These are phyloP conservation scores for Trichoderma asperelloides DNA, from an alignment of 495 filamentous ascomycete species.

Conservation along the genomic window DNA sequence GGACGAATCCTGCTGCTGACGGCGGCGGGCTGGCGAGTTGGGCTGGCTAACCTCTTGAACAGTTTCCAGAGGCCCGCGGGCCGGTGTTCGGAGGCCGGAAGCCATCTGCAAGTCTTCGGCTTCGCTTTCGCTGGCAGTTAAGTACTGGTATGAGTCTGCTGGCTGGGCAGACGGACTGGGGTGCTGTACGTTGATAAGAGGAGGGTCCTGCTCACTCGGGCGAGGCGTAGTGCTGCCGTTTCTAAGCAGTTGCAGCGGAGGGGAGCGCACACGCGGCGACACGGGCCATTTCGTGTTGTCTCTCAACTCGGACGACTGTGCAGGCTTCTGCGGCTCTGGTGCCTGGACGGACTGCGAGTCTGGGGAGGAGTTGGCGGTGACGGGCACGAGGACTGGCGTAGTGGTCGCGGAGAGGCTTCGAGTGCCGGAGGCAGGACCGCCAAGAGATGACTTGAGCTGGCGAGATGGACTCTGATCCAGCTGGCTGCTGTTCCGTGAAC, in stretches of 20 bases:
- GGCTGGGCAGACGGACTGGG: constrained; percentile 34
- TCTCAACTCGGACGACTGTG: constrained; percentile 39
- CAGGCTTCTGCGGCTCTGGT: constrained; percentile 51
- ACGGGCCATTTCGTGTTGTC: constrained; percentile 56
- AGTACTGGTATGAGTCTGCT: neutral
- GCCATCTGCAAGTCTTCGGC: constrained; percentile 43
- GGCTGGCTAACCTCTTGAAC: constrained; percentile 87
- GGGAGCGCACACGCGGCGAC: constrained; percentile 58
- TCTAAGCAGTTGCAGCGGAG: constrained; percentile 45
- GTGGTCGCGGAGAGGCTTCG: constrained; percentile 53
- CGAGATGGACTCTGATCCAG: constrained; percentile 62
- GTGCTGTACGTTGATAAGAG: constrained; percentile 47
- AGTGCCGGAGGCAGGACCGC: constrained; percentile 49
- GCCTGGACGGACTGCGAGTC: constrained; percentile 49
- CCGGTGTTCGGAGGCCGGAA: constrained; percentile 54
- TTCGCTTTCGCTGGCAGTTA: constrained; percentile 31
- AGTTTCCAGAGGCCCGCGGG: constrained; percentile 73
- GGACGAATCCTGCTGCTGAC: constrained; percentile 17
- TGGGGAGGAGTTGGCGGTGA: constrained; percentile 28
- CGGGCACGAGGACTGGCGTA: constrained; percentile 48
- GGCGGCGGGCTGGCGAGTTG: constrained; percentile 50
- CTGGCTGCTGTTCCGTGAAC: constrained; percentile 59
- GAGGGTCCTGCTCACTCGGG: constrained; percentile 40
- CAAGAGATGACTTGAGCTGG: constrained; percentile 38
- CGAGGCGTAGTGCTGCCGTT: constrained; percentile 29